Percentiles rank a stretch among this genome's conserved stretches.
Conservation (phyloP, 2,329 filamentous ascomycete genomes). For the Fusarium miscanthi region DNA sequence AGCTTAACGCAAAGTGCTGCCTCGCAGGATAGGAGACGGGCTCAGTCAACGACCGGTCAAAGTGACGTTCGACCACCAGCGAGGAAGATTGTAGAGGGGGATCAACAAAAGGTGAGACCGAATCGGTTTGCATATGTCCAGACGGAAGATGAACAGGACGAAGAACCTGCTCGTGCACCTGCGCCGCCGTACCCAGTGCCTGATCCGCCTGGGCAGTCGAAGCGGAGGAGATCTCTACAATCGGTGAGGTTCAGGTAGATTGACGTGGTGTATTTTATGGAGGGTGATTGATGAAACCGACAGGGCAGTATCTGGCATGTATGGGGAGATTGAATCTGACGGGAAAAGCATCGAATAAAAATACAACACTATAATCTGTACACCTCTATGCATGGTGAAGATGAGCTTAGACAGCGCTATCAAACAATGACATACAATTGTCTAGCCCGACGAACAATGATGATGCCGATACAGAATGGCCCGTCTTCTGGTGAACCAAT, state of each 20-base stretch:
- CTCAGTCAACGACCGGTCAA: neutral
- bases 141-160: neutral
- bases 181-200: neutral
- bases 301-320: neutral
- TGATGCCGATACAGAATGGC: no score
- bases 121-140: neutral
- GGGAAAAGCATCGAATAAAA: neutral
- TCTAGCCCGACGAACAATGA: neutral
- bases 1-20: neutral
- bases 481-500: rapidly evolving
- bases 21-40: neutral
- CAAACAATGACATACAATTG: rapidly evolving
- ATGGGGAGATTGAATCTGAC: neutral
- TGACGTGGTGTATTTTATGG: neutral
- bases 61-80: neutral
- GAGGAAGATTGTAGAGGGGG: neutral
- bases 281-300: neutral
- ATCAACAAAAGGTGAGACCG: conserved; percentile 2
- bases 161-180: neutral
- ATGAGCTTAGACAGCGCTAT: neutral
- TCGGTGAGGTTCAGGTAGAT: neutral
- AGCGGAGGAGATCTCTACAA: neutral
- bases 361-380: neutral
- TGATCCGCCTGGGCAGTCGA: neutral
- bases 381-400: rapidly evolving